Evolutionary conservation across 1,139 yeast species (phyloP).

Genomic region (Taphrina confusa): DNA sequence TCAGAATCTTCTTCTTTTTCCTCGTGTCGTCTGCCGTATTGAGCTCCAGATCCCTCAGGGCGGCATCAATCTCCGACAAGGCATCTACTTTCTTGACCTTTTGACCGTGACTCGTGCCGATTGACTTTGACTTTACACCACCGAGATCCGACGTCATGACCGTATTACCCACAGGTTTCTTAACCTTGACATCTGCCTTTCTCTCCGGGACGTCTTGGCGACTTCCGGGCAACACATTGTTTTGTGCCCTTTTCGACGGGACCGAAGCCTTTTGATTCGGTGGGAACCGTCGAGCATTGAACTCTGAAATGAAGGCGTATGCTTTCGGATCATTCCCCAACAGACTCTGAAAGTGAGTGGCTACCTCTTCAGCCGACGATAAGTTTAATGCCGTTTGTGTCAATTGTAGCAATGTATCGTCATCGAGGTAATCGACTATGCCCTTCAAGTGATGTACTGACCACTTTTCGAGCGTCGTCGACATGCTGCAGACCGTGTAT

Average conservation of each 20-base stretch:
- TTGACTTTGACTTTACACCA: conserved; percentile 46
- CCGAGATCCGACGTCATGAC: conserved; percentile 35
- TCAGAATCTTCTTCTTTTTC: conserved; percentile 42
- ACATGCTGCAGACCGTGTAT: background rate
- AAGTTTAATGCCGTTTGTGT: conserved; percentile 2
- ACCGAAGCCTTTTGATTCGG: conserved; percentile 15
- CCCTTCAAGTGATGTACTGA: conserved; percentile 15
- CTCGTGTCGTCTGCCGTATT: conserved; percentile 41
- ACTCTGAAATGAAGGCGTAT: conserved; percentile 14
- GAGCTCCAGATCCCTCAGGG: conserved; percentile 51
- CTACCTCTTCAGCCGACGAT: conserved; percentile 17
- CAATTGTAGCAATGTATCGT: conserved; percentile 5
- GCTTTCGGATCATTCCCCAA: conserved; percentile 20
- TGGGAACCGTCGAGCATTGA: conserved; percentile 26
- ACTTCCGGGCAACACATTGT: conserved; percentile 1
- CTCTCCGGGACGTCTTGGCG: conserved; percentile 4
- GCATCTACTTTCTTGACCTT: conserved; percentile 54
- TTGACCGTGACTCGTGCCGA: background rate
- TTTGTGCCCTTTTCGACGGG: conserved; percentile 13
- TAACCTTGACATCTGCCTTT: conserved; percentile 3
- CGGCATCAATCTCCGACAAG: conserved; percentile 58
- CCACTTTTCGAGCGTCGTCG: conserved; percentile 23
- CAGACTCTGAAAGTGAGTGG: conserved; percentile 11
- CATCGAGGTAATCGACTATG: conserved; percentile 26
- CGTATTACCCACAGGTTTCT: conserved; percentile 23